Evolutionary conservation across 805 yeast genomes (phyloP).

Genomic region (Pichia pseudocactophila): DNA sequence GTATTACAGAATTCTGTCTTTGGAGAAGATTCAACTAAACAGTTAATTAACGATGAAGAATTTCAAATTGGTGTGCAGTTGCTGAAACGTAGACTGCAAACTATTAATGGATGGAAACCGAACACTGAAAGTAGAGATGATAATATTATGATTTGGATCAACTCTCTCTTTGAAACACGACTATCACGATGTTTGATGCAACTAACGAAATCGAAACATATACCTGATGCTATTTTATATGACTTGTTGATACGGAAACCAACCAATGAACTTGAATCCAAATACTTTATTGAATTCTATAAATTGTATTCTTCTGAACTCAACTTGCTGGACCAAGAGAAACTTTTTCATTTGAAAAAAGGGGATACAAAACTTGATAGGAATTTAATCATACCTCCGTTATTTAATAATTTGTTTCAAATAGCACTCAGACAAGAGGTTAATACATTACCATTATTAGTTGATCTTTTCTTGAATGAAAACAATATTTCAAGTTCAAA

Average conservation of each 20-base stretch:
- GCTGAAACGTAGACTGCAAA: slow-evolving; percentile 18
- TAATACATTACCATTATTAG: slow-evolving; percentile 15
- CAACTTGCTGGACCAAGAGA: slow-evolving; percentile 23
- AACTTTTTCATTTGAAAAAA: slow-evolving; percentile 18
- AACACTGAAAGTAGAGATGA: slow-evolving; percentile 14
- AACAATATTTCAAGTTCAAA: slow-evolving; percentile 10
- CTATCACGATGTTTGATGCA: slow-evolving; percentile 13
- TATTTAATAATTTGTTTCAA: slow-evolving; percentile 20
- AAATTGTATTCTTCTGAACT: slow-evolving; percentile 14
- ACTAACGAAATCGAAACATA: slow-evolving; percentile 12
- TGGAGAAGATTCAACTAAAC: neutral
- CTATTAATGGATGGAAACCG: slow-evolving; percentile 15
- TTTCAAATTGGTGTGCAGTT: slow-evolving; percentile 13
- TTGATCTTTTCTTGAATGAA: slow-evolving; percentile 14
- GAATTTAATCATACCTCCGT: slow-evolving; percentile 20
- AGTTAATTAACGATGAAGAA: slow-evolving; percentile 4
- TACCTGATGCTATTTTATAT: slow-evolving; percentile 23
- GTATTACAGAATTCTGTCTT: slow-evolving; percentile 1
- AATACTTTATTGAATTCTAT: slow-evolving; percentile 20
- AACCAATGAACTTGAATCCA: slow-evolving; percentile 19
- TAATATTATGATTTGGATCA: slow-evolving; percentile 20
- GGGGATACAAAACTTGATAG: slow-evolving; percentile 11
- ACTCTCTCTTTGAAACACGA: slow-evolving; percentile 22
- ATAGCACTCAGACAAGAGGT: slow-evolving; percentile 20
- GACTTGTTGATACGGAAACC: slow-evolving; percentile 24